Evolutionary conservation across 352 stramenopile species (phyloP).

Genomic region (Phytophthora colocasiae): DNA sequence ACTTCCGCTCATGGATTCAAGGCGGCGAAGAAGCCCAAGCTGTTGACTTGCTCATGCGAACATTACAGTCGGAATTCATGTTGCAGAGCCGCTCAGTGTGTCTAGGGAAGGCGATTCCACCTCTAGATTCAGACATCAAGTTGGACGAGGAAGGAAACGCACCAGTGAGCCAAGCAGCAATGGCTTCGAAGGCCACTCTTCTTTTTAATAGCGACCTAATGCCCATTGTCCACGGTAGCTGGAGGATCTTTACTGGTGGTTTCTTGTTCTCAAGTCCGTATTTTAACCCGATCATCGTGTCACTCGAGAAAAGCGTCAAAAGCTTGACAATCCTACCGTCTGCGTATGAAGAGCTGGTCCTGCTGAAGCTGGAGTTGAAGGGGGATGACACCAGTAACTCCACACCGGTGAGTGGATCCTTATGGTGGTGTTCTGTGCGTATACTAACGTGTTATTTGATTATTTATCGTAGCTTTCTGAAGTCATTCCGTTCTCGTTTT

Average conservation of each 20-base stretch:
- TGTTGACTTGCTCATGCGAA: conserved; percentile 44
- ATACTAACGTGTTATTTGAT: not conserved
- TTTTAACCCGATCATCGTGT: conserved; percentile 69
- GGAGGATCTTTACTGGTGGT: conserved; percentile 61
- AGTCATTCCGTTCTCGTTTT: conserved; percentile 44
- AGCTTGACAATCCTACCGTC: conserved; percentile 61
- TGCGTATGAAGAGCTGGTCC: conserved; percentile 66
- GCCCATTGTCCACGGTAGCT: conserved; percentile 50
- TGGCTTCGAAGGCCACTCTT: conserved; percentile 48
- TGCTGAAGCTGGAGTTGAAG: conserved; percentile 67
- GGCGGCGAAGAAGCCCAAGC: conserved; percentile 51
- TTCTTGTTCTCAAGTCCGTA: conserved; percentile 69
- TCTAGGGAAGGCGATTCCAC: conserved; percentile 46
- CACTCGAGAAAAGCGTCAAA: conserved; percentile 61
- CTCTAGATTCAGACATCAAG: conserved; percentile 44
- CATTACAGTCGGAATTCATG: conserved; percentile 75
- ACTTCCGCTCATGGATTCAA: conserved; percentile 74
- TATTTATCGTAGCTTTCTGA: conserved; percentile 41
- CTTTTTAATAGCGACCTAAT: conserved; percentile 58
- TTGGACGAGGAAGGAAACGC: not conserved
- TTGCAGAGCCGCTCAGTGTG: conserved; percentile 55
- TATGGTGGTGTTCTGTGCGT: not conserved
- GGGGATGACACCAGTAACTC: conserved; percentile 19
- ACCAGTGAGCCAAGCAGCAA: not conserved
- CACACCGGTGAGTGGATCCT: conserved; percentile 34